Conservation (phyloP, 805 yeast species). For the Monosporozyma servazzii region DNA sequence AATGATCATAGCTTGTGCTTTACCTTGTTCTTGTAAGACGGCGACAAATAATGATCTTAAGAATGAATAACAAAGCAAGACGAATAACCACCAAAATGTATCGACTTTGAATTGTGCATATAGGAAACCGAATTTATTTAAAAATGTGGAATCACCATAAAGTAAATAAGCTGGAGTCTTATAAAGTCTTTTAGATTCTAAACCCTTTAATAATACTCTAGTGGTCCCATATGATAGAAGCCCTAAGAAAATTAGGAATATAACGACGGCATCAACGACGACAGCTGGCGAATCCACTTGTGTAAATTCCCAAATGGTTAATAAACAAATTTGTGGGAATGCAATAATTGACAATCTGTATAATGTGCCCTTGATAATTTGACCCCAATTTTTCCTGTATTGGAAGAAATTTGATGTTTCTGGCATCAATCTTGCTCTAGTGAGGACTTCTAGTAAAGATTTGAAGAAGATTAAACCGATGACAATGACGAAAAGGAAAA, state of each 20-base stretch:
- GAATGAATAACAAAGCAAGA: constrained; percentile 56
- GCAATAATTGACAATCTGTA: constrained; percentile 78
- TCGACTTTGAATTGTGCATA: constrained; percentile 88
- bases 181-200: constrained; percentile 58
- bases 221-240: constrained; percentile 64
- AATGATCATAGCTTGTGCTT: constrained; percentile 68
- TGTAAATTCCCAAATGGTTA: constrained; percentile 86
- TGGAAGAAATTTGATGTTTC: constrained; percentile 54
- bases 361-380: constrained; percentile 79
- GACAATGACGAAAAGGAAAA: constrained; percentile 57
- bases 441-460: constrained; percentile 54
- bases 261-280: constrained; percentile 66
- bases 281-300: constrained; percentile 76
- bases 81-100: constrained; percentile 70
- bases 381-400: constrained; percentile 74
- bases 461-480: constrained; percentile 54
- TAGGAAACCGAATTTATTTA: constrained; percentile 85
- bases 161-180: constrained; percentile 88
- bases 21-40: constrained; percentile 71
- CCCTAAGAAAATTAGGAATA: constrained; percentile 48
- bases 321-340: constrained; percentile 74
- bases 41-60: constrained; percentile 79
- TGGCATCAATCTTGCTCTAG: constrained; percentile 49
- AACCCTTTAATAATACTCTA: constrained; percentile 67
- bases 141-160: constrained; percentile 70